phyloP scores from a whole-genome alignment of 75 land plant genomes.

The Adiantum capillusveneris region DNA sequence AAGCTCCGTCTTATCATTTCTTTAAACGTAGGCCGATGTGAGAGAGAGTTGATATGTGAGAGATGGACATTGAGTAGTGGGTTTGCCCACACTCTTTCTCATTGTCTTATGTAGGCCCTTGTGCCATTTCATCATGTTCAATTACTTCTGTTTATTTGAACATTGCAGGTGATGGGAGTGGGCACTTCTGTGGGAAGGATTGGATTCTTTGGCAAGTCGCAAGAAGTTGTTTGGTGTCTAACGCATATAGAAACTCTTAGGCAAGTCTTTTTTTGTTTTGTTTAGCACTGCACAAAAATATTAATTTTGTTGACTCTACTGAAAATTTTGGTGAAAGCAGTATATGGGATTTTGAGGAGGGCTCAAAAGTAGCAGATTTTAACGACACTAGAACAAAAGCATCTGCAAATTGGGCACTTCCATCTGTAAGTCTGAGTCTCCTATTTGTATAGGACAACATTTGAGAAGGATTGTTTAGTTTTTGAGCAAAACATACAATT shows the following conservation, averaged over 20 bases:
- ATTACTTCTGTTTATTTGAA: too few species aligned
- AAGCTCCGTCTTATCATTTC: neutral
- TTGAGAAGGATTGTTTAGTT: neutral
- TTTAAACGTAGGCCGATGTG: neutral
- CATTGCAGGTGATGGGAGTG: conserved; percentile 92
- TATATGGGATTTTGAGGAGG: conserved; percentile 72
- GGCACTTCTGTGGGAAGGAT: conserved; percentile 77
- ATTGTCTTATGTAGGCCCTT: too few species aligned
- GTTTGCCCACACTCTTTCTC: too few species aligned
- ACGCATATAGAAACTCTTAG: conserved; percentile 91
- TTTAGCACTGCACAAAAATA: neutral
- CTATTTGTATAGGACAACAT: neutral
- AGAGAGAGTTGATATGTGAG: too few species aligned
- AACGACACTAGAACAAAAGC: conserved; percentile 66
- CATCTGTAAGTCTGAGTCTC: conserved; percentile 37
- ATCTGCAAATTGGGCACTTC: conserved; percentile 62
- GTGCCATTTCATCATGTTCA: too few species aligned
- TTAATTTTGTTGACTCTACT: neutral
- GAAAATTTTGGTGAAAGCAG: conserved; percentile 25
- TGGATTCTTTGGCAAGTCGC: conserved; percentile 63
- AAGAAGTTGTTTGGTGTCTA: conserved; percentile 74
- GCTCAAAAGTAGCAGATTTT: conserved; percentile 36
- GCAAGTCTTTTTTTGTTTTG: conserved; percentile 19
- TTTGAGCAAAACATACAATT: neutral
- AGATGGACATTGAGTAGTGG: too few species aligned